A percentile compares a stretch with the other conserved stretches of the same genome.
phyloP scores from a whole-genome alignment of 2,329 filamentous ascomycete genomes.

The Pseudocercospora ulei region DNA sequence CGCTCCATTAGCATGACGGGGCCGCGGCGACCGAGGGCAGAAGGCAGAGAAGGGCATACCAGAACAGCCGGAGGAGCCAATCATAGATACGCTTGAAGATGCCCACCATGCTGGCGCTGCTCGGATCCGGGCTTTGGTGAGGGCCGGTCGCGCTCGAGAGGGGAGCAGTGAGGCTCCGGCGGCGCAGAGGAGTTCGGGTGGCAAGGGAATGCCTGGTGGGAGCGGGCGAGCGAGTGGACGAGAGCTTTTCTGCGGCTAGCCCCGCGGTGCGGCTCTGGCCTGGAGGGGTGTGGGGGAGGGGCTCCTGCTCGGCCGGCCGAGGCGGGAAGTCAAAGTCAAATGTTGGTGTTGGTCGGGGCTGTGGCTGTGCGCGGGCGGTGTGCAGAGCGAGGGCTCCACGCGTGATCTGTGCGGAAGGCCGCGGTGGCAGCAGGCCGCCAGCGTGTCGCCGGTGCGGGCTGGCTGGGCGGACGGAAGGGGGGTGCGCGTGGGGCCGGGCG shows the following conservation, averaged over 20 bases:
- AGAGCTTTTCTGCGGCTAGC: conserved; percentile 10
- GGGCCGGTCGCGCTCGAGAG: conserved; percentile 6
- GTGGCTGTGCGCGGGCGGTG: not conserved
- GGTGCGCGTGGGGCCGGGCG: conserved; percentile 7
- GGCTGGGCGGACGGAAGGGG: conserved; percentile 7
- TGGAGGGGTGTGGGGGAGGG: not conserved
- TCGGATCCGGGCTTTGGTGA: conserved; percentile 12
- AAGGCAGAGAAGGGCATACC: conserved; percentile 51
- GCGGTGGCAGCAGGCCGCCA: too few relatives aligned
- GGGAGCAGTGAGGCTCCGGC: conserved; percentile 9
- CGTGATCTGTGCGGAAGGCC: conserved; percentile 1
- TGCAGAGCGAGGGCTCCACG: not conserved
- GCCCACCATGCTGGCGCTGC: conserved; percentile 59
- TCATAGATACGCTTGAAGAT: conserved; percentile 93
- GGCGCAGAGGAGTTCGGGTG: conserved; percentile 8
- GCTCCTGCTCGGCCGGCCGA: not conserved
- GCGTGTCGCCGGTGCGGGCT: conserved; percentile 6
- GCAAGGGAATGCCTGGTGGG: conserved; percentile 9
- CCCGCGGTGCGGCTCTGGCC: conserved; percentile 9
- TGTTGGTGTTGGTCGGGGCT: too few relatives aligned
- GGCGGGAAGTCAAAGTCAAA: conserved; percentile 6
- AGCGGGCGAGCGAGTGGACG: conserved; percentile 16
- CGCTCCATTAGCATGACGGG: conserved; percentile 18
- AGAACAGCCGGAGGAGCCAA: conserved; percentile 95
- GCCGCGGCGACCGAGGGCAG: not conserved